Percentiles rank a stretch among this genome's conserved stretches.
These are phyloP conservation scores for Planoprotostelium fungivorum DNA, from an alignment of 78 protist species.

Conservation along the genomic window DNA sequence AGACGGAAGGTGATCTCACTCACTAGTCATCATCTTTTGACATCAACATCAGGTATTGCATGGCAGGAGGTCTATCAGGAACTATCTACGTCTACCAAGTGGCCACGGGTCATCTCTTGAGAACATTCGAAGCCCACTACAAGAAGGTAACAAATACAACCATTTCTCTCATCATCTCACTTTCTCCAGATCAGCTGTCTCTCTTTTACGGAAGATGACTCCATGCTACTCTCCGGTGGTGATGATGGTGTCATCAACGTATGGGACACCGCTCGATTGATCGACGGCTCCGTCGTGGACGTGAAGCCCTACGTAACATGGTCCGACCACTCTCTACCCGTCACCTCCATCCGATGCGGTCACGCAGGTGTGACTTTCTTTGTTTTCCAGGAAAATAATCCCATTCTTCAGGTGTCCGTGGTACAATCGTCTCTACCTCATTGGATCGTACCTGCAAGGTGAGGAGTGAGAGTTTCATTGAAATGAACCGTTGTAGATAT, in stretches of 20 bases:
- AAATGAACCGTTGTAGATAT: neutral
- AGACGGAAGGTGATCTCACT: conserved; percentile 8
- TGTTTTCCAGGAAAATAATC: too few species aligned
- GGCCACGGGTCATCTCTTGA: conserved; percentile 34
- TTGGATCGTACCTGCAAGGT: conserved; percentile 40
- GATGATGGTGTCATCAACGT: conserved; percentile 54
- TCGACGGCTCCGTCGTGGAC: conserved; percentile 13
- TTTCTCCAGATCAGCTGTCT: neutral
- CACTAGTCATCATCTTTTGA: neutral
- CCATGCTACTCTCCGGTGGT: conserved; percentile 34
- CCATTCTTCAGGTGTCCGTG: neutral
- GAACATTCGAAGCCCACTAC: conserved; percentile 48
- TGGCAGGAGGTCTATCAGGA: conserved; percentile 32
- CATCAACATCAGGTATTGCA: conserved; percentile 4
- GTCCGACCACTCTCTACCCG: conserved; percentile 50
- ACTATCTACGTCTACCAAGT: conserved; percentile 37
- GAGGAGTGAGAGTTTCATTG: neutral
- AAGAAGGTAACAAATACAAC: conserved; percentile 21
- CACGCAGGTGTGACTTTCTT: conserved; percentile 23
- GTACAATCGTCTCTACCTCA: conserved; percentile 19
- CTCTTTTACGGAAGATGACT: conserved; percentile 39
- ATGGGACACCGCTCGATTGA: conserved; percentile 26
- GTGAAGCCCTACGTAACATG: conserved; percentile 19
- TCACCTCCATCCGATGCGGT: conserved; percentile 31
- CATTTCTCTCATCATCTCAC: neutral